A percentile compares a stretch with the other conserved stretches of the same genome.
phyloP scores from a whole-genome alignment of 305 asterid genomes.

The Andrographis paniculata region DNA sequence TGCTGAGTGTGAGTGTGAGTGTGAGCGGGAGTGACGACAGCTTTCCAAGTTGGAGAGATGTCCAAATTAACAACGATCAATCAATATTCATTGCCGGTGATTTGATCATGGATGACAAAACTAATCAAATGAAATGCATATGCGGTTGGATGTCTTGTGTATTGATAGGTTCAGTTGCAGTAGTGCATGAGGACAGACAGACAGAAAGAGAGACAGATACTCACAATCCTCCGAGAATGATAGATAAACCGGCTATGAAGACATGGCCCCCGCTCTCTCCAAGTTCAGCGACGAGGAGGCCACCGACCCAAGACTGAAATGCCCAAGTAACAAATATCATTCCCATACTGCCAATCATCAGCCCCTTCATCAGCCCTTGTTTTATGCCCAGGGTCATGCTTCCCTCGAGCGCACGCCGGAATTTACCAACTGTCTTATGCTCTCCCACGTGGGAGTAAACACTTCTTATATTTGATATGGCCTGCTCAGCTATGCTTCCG shows the following conservation, averaged over 20 bases:
- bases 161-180: no score
- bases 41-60: no score
- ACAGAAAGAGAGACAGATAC: conserved; percentile 17
- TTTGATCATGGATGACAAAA: no score
- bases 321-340: conserved; percentile 49
- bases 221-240: conserved; percentile 59
- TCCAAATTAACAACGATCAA: no score
- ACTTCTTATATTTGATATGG: conserved; percentile 47
- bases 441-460: conserved; percentile 59
- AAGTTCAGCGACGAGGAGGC: conserved; percentile 40
- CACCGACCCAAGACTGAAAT: conserved; percentile 53
- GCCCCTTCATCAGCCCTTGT: conserved; percentile 57
- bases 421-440: conserved; percentile 32
- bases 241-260: conserved; percentile 34
- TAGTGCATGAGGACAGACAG: no score
- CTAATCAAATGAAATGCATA: no score
- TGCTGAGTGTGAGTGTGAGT: no score
- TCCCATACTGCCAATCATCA: conserved; percentile 55
- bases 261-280: conserved; percentile 50
- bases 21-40: no score
- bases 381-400: conserved; percentile 44
- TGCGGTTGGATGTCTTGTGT: no score
- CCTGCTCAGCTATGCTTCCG: conserved; percentile 49
- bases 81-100: no score
- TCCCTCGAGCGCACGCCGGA: conserved; percentile 31